Evolutionary conservation across 345 rosid species (phyloP).

Genomic region (Diplotaxis tenuifolia): DNA sequence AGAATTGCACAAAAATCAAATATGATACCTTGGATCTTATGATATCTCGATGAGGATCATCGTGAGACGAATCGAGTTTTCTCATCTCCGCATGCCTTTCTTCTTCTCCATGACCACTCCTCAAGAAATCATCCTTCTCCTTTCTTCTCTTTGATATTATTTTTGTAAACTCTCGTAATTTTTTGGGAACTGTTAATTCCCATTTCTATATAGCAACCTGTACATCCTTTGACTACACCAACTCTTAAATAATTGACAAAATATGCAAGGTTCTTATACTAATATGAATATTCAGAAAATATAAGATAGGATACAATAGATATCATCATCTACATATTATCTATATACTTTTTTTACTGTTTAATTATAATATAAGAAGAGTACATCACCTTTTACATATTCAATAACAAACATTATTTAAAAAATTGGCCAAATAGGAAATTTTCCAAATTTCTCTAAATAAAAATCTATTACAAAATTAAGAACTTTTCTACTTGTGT

Average conservation of each 20-base stretch:
- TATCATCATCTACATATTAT: too few relatives aligned
- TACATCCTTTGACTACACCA: conserved; percentile 45
- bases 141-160: conserved; percentile 15
- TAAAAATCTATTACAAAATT: too few relatives aligned
- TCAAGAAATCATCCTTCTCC: conserved; percentile 29
- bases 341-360: too few relatives aligned
- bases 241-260: conserved; percentile 21
- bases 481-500: too few relatives aligned
- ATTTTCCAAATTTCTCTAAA: too few relatives aligned
- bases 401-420: too few relatives aligned
- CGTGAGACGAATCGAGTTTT: conserved; percentile 27
- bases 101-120: conserved; percentile 19
- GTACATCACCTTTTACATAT: too few relatives aligned
- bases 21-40: conserved; percentile 39
- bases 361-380: too few relatives aligned
- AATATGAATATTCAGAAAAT: neutral
- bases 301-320: too few relatives aligned
- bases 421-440: too few relatives aligned
- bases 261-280: conserved; percentile 30
- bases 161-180: conserved; percentile 37
- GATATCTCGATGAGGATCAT: conserved; percentile 26
- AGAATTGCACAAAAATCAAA: neutral
- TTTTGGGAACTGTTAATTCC: conserved; percentile 19
- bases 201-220: conserved; percentile 17
- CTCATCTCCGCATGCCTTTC: conserved; percentile 30